These are phyloP conservation scores for Sugiyamaella novakii DNA, from an alignment of 1,139 yeast species.

Conservation along the genomic window DNA sequence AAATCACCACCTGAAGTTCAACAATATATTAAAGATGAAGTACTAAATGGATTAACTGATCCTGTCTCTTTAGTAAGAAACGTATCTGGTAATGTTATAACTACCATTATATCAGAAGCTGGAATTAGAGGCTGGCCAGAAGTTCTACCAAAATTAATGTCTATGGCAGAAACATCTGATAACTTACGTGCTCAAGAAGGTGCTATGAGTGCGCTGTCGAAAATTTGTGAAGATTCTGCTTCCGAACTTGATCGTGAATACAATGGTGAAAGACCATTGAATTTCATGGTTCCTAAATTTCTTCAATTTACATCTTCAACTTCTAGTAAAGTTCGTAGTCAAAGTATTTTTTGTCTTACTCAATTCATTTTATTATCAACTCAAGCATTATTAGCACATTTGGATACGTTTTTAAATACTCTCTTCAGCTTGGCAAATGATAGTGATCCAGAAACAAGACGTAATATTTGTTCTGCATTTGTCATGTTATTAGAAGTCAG, in stretches of 20 bases:
- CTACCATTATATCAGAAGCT: slow-evolving; percentile 72
- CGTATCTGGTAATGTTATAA: slow-evolving; percentile 87
- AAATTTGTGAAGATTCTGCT: slow-evolving; percentile 85
- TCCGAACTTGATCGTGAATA: slow-evolving; percentile 59
- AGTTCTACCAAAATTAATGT: slow-evolving; percentile 65
- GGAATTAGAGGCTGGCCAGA: slow-evolving; percentile 79
- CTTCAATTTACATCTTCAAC: slow-evolving; percentile 49
- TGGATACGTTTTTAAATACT: slow-evolving; percentile 66
- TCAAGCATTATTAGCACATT: slow-evolving; percentile 61
- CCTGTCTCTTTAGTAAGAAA: slow-evolving; percentile 67
- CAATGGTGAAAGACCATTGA: slow-evolving; percentile 69
- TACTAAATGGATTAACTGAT: slow-evolving; percentile 69
- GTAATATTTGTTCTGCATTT: slow-evolving; percentile 78
- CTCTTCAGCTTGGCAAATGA: slow-evolving; percentile 67
- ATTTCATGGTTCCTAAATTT: slow-evolving; percentile 66
- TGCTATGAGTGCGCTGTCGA: slow-evolving; percentile 78
- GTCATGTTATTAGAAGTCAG: slow-evolving; percentile 70
- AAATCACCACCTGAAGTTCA: slow-evolving; percentile 44
- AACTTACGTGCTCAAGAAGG: slow-evolving; percentile 58
- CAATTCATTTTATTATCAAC: slow-evolving; percentile 72
- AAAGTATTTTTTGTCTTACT: slow-evolving; percentile 71
- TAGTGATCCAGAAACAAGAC: slow-evolving; percentile 60
- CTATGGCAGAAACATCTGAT: slow-evolving; percentile 54
- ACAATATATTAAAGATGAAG: slow-evolving; percentile 60
- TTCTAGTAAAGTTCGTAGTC: slow-evolving; percentile 59